These are phyloP conservation scores for Leucogyrophana mollusca DNA, from an alignment of 768 basidiomycete genomes.

Conservation along the genomic window DNA sequence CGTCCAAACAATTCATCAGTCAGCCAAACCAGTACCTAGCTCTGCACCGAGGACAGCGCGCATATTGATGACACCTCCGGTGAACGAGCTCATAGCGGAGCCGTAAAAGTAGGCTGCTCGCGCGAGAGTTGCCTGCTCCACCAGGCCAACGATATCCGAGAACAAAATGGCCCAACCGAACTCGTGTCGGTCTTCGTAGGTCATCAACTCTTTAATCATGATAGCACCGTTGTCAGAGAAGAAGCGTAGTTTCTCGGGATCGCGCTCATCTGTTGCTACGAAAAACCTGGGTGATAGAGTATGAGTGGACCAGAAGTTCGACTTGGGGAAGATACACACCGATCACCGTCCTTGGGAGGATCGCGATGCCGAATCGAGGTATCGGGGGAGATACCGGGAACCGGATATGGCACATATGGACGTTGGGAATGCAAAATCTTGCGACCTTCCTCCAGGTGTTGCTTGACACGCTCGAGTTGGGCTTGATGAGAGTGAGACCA, in stretches of 20 bases:
- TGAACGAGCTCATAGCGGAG: conserved; percentile 36
- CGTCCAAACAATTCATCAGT: conserved; percentile 22
- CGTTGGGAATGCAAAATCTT: conserved; percentile 20
- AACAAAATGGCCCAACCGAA: conserved; percentile 41
- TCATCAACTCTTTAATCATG: conserved; percentile 37
- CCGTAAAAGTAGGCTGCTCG: conserved; percentile 37
- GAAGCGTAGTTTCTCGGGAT: conserved; percentile 25
- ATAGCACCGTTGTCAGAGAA: conserved; percentile 33
- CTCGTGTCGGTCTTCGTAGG: conserved; percentile 34
- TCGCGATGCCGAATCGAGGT: conserved; percentile 10
- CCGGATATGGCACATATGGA: conserved; percentile 11
- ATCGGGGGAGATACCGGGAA: conserved; percentile 14
- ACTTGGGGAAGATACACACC: conserved; percentile 8
- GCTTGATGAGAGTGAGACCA: conserved; percentile 31
- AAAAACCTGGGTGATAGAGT: conserved; percentile 19
- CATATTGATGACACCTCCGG: conserved; percentile 38
- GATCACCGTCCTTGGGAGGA: conserved; percentile 16
- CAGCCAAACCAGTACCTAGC: conserved; percentile 28
- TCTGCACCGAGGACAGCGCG: conserved; percentile 35
- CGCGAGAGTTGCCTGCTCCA: conserved; percentile 38
- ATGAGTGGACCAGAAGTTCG: not conserved
- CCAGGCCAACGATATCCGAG: conserved; percentile 38
- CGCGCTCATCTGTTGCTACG: conserved; percentile 37
- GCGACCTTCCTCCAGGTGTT: conserved; percentile 28
- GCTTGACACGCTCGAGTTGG: conserved; percentile 32